phyloP scores from a whole-genome alignment of 768 basidiomycete species.

The Harrya chromipes region DNA sequence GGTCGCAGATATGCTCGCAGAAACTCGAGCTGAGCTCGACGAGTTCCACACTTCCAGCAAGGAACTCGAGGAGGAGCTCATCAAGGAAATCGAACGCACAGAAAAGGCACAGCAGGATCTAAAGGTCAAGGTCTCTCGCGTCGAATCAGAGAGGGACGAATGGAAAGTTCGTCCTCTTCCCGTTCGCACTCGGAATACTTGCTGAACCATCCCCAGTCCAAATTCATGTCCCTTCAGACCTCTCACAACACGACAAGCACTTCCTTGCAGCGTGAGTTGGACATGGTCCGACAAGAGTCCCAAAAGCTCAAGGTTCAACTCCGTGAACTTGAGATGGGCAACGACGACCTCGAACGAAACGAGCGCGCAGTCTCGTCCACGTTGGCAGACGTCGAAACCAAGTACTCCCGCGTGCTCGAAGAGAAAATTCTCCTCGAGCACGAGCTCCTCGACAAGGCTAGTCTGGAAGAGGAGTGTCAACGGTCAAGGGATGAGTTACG shows the following conservation, averaged over 20 bases:
- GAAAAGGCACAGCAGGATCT: conserved; percentile 84
- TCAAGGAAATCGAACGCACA: conserved; percentile 83
- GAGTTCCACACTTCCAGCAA: conserved; percentile 86
- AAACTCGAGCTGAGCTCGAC: conserved; percentile 81
- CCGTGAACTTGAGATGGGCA: conserved; percentile 93
- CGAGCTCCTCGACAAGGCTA: conserved; percentile 88
- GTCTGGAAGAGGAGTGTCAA: conserved; percentile 86
- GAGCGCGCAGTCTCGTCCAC: conserved; percentile 85
- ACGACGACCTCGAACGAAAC: conserved; percentile 94
- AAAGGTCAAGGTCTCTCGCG: conserved; percentile 63
- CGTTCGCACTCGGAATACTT: not conserved
- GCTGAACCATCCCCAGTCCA: conserved; percentile 44
- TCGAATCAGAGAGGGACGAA: conserved; percentile 78
- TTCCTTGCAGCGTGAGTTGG: conserved; percentile 89
- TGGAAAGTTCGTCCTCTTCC: conserved; percentile 72
- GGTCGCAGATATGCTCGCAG: conserved; percentile 78
- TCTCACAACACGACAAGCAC: conserved; percentile 87
- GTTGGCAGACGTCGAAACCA: conserved; percentile 80
- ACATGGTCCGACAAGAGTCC: conserved; percentile 72
- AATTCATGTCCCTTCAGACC: conserved; percentile 86
- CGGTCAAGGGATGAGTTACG: conserved; percentile 89
- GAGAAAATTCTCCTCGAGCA: conserved; percentile 98
- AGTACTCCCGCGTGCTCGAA: conserved; percentile 87
- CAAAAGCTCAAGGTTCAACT: conserved; percentile 70
- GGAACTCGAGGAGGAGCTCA: conserved; percentile 91